These are phyloP conservation scores for Daedaleopsis sinensis DNA, from an alignment of 768 basidiomycete genomes.

Conservation along the genomic window DNA sequence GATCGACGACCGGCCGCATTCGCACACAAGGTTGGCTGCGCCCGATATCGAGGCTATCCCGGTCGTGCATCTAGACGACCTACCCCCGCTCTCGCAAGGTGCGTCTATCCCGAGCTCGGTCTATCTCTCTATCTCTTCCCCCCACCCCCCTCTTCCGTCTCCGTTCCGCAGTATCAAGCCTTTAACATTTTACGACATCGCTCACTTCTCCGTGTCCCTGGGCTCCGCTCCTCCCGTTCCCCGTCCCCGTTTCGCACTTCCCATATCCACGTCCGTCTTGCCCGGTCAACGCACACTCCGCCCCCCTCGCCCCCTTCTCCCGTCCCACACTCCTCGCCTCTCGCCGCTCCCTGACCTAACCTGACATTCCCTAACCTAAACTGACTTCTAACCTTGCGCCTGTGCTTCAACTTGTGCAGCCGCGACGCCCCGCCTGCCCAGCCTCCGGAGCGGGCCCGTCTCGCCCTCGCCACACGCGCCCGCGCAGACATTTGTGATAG, in stretches of 20 bases:
- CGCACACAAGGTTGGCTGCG: conserved; percentile 20
- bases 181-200: background rate
- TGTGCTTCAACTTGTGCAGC: conserved; percentile 6
- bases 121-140: too few relatives aligned
- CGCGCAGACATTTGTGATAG: conserved; percentile 61
- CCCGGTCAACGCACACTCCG: background rate
- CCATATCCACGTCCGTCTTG: background rate
- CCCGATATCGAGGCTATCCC: conserved; percentile 92
- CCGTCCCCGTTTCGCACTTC: background rate
- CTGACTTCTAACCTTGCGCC: too few relatives aligned
- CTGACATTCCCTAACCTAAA: too few relatives aligned
- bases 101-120: conserved; percentile 1
- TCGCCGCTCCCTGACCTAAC: too few relatives aligned
- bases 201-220: background rate
- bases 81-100: conserved; percentile 51
- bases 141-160: too few relatives aligned
- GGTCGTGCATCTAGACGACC: conserved; percentile 79
- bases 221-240: background rate
- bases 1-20: conserved; percentile 56
- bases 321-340: background rate
- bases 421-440: conserved; percentile 25
- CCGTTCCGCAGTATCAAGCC: background rate
- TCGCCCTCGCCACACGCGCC: too few relatives aligned
- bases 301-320: background rate
- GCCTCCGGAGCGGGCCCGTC: conserved; percentile 23